Evolutionary conservation across 306 rosid genomes (phyloP).

Genomic region (Cucurbita pepo): DNA sequence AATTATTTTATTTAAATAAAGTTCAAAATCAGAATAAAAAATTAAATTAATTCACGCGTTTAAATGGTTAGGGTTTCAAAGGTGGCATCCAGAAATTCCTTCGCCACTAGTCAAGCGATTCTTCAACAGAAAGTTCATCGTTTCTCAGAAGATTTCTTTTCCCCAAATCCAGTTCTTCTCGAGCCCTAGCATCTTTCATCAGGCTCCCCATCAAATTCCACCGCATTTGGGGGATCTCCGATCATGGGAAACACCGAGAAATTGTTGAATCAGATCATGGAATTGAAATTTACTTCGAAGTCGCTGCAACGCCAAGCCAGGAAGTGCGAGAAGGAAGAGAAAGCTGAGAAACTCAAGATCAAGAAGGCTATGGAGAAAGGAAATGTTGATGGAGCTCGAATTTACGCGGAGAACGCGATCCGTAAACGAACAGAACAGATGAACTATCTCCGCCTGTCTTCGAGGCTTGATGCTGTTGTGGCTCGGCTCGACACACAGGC

Average conservation of each 20-base stretch:
- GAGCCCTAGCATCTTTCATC: neutral
- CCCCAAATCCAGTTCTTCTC: neutral
- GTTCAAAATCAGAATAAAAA: too few relatives aligned
- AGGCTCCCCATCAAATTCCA: neutral
- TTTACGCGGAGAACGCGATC: slow-evolving; percentile 97
- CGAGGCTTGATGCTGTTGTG: slow-evolving; percentile 88
- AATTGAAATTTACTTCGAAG: slow-evolving; percentile 77
- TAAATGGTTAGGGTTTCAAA: too few relatives aligned
- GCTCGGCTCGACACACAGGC: slow-evolving; percentile 97
- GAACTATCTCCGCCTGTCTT: slow-evolving; percentile 86
- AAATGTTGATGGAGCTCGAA: slow-evolving; percentile 84
- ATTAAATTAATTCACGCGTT: too few relatives aligned
- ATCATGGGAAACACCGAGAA: slow-evolving; percentile 91
- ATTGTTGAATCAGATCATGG: slow-evolving; percentile 92
- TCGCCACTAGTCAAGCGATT: neutral
- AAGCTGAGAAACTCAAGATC: slow-evolving; percentile 81
- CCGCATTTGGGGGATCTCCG: neutral
- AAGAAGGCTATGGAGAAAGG: slow-evolving; percentile 99
- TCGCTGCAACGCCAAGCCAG: slow-evolving; percentile 84
- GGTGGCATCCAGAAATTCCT: neutral
- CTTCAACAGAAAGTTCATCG: neutral
- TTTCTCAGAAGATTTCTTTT: neutral
- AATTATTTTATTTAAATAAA: too few relatives aligned
- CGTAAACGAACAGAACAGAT: slow-evolving; percentile 91
- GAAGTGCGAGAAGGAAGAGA: slow-evolving; percentile 95